These are phyloP conservation scores for Cymbopogon citratus DNA, from an alignment of 176 grass and related monocot species.

Conservation along the genomic window DNA sequence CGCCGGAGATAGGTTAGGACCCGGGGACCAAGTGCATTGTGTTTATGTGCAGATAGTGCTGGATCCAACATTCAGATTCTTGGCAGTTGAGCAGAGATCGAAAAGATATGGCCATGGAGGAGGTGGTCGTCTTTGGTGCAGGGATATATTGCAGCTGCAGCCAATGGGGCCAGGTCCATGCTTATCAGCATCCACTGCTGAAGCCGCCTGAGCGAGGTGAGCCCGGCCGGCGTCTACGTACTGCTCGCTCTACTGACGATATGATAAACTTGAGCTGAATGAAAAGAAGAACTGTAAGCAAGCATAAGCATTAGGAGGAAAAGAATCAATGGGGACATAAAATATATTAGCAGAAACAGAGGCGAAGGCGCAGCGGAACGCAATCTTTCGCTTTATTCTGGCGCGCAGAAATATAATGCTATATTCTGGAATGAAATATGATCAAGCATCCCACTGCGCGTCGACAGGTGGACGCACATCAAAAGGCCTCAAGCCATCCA, in stretches of 20 bases:
- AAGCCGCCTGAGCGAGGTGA: not conserved
- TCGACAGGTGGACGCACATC: slow-evolving; percentile 44
- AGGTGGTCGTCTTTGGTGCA: not conserved
- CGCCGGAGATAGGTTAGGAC: slow-evolving; percentile 2
- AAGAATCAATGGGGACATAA: slow-evolving; percentile 27
- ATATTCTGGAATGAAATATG: slow-evolving; percentile 22
- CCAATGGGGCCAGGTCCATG: slow-evolving; percentile 24
- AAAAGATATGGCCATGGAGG: not conserved
- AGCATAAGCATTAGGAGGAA: not conserved
- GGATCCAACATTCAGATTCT: slow-evolving; percentile 37
- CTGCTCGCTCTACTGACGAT: not conserved
- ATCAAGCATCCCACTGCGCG: slow-evolving; percentile 2
- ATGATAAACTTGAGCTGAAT: slow-evolving; percentile 32
- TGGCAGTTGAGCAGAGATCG: slow-evolving; percentile 27
- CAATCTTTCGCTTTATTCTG: slow-evolving; percentile 34
- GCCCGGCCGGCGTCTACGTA: too few relatives aligned
- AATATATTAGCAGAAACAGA: slow-evolving; percentile 42
- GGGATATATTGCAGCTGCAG: not conserved
- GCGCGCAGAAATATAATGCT: not conserved
- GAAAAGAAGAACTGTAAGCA: not conserved
- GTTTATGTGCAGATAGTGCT: slow-evolving; percentile 33
- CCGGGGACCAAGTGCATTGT: slow-evolving; percentile 25
- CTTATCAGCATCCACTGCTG: slow-evolving; percentile 51
- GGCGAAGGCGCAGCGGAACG: not conserved
- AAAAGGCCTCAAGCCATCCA: slow-evolving; percentile 40